phyloP scores from a whole-genome alignment of 495 filamentous ascomycete genomes.

The Penicillium atrosanguineum region DNA sequence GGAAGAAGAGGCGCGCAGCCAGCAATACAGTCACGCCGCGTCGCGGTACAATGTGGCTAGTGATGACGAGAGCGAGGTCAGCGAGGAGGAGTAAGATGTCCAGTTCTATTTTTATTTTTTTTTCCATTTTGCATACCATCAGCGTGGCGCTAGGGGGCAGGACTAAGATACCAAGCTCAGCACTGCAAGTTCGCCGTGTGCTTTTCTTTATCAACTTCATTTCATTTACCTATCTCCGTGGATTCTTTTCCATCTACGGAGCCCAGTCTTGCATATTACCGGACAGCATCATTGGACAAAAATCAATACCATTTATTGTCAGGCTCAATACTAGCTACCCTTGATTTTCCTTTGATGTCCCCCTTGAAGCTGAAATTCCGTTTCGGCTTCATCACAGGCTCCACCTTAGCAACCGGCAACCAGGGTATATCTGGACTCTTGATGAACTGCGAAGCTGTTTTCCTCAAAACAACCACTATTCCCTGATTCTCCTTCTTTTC shows the following conservation, averaged over 20 bases:
- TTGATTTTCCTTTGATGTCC: neutral
- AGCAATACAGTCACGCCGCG: slow-evolving; percentile 27
- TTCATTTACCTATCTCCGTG: neutral
- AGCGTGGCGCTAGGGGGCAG: slow-evolving; percentile 16
- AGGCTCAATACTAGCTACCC: neutral
- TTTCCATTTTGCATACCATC: slow-evolving; percentile 14
- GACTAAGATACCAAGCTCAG: slow-evolving; percentile 14
- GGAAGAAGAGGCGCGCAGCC: slow-evolving; percentile 37
- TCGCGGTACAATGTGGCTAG: slow-evolving; percentile 36
- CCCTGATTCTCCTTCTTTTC: neutral
- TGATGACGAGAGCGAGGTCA: slow-evolving; percentile 51
- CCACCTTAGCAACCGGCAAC: neutral
- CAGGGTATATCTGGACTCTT: neutral
- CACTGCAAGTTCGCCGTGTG: neutral
- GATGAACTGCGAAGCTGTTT: neutral
- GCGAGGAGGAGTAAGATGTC: slow-evolving; percentile 41
- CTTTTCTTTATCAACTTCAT: neutral
- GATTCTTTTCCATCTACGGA: neutral
- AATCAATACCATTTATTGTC: neutral
- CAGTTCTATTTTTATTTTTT: neutral
- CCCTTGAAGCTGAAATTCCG: neutral
- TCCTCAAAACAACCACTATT: neutral
- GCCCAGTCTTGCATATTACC: neutral
- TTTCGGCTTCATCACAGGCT: neutral
- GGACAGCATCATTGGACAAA: neutral